phyloP scores from a whole-genome alignment of 306 rosid genomes.

The Herpetospermum pedunculosum region DNA sequence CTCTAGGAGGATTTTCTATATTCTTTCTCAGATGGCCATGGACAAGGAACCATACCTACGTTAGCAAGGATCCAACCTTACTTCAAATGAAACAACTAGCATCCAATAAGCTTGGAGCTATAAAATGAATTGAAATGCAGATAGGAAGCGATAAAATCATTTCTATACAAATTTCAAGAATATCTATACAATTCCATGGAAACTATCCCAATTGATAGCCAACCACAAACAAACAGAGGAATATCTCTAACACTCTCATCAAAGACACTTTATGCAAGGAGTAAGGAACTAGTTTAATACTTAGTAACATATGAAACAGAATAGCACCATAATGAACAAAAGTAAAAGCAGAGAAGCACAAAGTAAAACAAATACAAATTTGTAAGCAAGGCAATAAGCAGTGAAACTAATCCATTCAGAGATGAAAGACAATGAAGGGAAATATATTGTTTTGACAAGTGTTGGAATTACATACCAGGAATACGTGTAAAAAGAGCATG shows the following conservation, averaged over 20 bases:
- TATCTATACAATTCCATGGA: background rate
- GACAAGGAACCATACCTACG: too few species aligned
- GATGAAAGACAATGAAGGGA: background rate
- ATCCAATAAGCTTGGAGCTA: background rate
- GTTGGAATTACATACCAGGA: constrained; percentile 22
- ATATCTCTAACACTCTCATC: background rate
- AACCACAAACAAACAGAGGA: background rate
- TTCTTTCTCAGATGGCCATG: too few species aligned
- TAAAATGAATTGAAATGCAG: background rate
- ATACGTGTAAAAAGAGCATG: constrained; percentile 14
- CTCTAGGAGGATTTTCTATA: too few species aligned
- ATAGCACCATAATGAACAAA: background rate
- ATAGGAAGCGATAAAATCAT: background rate
- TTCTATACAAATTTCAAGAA: background rate
- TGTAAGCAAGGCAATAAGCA: background rate
- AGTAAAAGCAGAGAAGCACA: background rate
- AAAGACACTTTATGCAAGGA: background rate
- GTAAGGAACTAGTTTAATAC: background rate
- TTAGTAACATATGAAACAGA: background rate
- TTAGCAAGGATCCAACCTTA: too few species aligned
- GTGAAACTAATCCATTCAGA: background rate
- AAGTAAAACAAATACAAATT: background rate
- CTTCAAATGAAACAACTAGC: too few species aligned
- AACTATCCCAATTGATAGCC: background rate
- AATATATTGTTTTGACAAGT: background rate